Evolutionary conservation across 75 land plant genomes (phyloP), one percentile per base, ranked within the genome.

Genomic region (Pinus taeda): DNA sequence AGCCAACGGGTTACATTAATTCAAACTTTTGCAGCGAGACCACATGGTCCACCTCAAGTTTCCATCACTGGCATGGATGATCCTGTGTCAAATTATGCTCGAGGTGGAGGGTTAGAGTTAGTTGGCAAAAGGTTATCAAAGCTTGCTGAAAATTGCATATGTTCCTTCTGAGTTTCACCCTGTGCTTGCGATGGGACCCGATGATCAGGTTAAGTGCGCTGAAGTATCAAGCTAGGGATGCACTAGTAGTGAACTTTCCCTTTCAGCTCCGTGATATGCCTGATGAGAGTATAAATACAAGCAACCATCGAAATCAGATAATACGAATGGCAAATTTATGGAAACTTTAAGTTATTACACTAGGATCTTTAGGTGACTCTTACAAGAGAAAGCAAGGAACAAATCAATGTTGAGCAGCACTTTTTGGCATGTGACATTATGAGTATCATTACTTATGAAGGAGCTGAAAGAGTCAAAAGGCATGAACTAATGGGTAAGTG

Each of bases 21-120:
- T n/a, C n/a, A n/a, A n/a, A n/a, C n/a, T n/a, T n/a, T n/a, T n/a
- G n/a, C n/a, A n/a, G n/a, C n/a, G n/a, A n/a, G n/a, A n/a, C n/a
- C n/a, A n/a, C n/a, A n/a, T n/a, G n/a, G n/a, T n/a, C 81, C 91
- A 4, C 91, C 91, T 3, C 84, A 75, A 60, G 57, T 89, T n/a
- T 69, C 86, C 36, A 89, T 89, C 59, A 89, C 89, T n/a, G 88
- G 86, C n/a, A n/a, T n/a, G n/a, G n/a, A n/a, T n/a, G n/a, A n/a
- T n/a, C n/a, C n/a, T n/a, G n/a, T n/a, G n/a, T n/a, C n/a, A n/a
- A n/a, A n/a, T n/a, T n/a, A n/a, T n/a, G n/a, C n/a, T n/a, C n/a
- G n/a, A n/a, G n/a, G n/a, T n/a, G n/a, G n/a, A n/a, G n/a, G n/a
- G n/a, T n/a, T n/a, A n/a, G n/a, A n/a, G n/a, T n/a, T n/a, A n/a